Conservation (phyloP, 805 yeast species). For the Jamesozyma rosinii region DNA sequence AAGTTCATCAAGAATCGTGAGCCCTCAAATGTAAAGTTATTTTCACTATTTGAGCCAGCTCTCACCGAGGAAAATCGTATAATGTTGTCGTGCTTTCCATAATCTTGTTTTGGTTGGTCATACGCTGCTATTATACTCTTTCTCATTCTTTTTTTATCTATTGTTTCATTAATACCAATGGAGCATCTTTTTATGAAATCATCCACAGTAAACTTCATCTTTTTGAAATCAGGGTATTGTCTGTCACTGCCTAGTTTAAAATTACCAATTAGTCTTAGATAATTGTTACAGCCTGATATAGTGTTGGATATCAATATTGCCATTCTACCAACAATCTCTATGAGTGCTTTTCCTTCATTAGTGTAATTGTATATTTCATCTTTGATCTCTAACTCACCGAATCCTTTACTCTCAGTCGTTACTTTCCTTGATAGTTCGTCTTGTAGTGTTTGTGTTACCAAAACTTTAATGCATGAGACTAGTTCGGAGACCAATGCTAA, state of each 20-base stretch:
- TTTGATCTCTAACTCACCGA: constrained; percentile 12
- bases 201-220: constrained; percentile 48
- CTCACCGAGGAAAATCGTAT: constrained; percentile 26
- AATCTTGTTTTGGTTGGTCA: background rate
- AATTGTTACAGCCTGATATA: constrained; percentile 40
- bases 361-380: constrained; percentile 43
- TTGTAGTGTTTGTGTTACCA: constrained; percentile 47
- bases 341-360: constrained; percentile 57
- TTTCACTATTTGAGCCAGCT: constrained; percentile 1
- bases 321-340: constrained; percentile 52
- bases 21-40: constrained; percentile 3
- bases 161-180: constrained; percentile 42
- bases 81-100: constrained; percentile 6
- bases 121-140: background rate
- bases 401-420: constrained; percentile 1
- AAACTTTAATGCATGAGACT: constrained; percentile 52
- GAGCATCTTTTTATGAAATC: constrained; percentile 56
- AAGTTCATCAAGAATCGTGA: constrained; percentile 3
- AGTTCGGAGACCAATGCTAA: constrained; percentile 54
- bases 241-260: constrained; percentile 51
- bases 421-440: constrained; percentile 24
- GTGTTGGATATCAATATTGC: constrained; percentile 44
- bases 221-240: constrained; percentile 56
- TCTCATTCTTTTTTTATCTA: constrained; percentile 27
- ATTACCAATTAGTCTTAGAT: constrained; percentile 54